These are phyloP conservation scores for Saccharomyces cerevisiae DNA, from an alignment of 805 yeast species.

Conservation along the genomic window DNA sequence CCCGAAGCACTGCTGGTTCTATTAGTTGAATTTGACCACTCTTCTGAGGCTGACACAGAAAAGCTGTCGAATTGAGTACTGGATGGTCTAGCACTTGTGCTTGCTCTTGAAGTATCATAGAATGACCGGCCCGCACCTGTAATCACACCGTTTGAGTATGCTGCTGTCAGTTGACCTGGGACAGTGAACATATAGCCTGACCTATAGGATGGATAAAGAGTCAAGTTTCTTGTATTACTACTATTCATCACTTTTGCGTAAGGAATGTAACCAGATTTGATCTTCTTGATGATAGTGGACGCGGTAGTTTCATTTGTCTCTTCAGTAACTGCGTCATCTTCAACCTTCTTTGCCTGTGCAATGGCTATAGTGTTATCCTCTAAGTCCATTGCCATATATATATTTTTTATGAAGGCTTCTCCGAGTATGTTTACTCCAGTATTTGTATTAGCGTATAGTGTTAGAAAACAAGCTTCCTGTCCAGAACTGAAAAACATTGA, in stretches of 20 bases:
- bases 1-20: background rate
- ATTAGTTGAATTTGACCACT: background rate
- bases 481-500: constrained; percentile 46
- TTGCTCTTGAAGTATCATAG: constrained; percentile 22
- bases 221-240: constrained; percentile 13
- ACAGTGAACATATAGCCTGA: constrained; percentile 7
- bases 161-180: constrained; percentile 26
- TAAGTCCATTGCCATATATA: constrained; percentile 57
- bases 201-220: constrained; percentile 8
- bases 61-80: constrained; percentile 10
- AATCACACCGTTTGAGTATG: constrained; percentile 28
- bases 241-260: constrained; percentile 36
- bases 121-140: constrained; percentile 25
- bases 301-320: background rate
- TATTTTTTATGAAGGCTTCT: constrained; percentile 43
- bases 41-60: constrained; percentile 1
- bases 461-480: constrained; percentile 47
- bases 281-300: constrained; percentile 11
- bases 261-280: constrained; percentile 41
- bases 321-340: background rate
- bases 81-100: constrained; percentile 6
- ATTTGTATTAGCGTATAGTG: constrained; percentile 39
- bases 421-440: constrained; percentile 52
- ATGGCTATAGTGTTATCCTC: constrained; percentile 49
- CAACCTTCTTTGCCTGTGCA: constrained; percentile 37